Conservation (phyloP, 1,284 basidiomycete genomes). For the Ustilago hordei region DNA sequence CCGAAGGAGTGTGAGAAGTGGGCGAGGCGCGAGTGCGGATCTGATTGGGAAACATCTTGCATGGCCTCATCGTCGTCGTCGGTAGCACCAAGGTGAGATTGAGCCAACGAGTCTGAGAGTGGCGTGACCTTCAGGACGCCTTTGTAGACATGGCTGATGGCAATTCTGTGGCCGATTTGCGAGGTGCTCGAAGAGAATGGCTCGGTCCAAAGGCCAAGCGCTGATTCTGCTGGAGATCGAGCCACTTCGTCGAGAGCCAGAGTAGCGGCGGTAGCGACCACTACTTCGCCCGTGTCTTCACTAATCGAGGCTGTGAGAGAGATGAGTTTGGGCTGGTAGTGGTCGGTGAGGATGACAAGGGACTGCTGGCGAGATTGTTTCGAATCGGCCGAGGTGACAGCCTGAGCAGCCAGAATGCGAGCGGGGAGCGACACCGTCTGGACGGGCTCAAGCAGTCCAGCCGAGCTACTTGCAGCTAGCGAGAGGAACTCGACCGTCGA, state of each 20-base stretch:
- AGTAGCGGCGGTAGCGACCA: constrained; percentile 26
- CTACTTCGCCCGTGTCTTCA: constrained; percentile 13
- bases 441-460: constrained; percentile 34
- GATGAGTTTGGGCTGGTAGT: constrained; percentile 53
- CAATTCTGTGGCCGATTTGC: constrained; percentile 25
- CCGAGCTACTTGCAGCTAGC: constrained; percentile 9
- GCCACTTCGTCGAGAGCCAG: constrained; percentile 55
- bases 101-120: constrained; percentile 7
- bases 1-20: constrained; percentile 34
- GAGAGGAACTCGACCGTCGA: constrained; percentile 49
- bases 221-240: constrained; percentile 54
- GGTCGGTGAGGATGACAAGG: constrained; percentile 59
- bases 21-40: neutral
- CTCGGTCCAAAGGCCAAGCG: constrained; percentile 40
- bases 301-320: constrained; percentile 17
- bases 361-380: constrained; percentile 10
- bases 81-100: neutral
- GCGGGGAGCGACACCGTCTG: constrained; percentile 37
- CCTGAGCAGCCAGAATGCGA: constrained; percentile 40
- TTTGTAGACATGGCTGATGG: constrained; percentile 53
- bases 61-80: constrained; percentile 31
- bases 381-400: constrained; percentile 19
- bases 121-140: constrained; percentile 51
- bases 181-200: constrained; percentile 9
- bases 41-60: constrained; percentile 16